Percentiles rank a stretch among this genome's conserved stretches.
phyloP scores from a whole-genome alignment of 371 early-diverging fungal genomes.

The Mortierella polycephala region DNA sequence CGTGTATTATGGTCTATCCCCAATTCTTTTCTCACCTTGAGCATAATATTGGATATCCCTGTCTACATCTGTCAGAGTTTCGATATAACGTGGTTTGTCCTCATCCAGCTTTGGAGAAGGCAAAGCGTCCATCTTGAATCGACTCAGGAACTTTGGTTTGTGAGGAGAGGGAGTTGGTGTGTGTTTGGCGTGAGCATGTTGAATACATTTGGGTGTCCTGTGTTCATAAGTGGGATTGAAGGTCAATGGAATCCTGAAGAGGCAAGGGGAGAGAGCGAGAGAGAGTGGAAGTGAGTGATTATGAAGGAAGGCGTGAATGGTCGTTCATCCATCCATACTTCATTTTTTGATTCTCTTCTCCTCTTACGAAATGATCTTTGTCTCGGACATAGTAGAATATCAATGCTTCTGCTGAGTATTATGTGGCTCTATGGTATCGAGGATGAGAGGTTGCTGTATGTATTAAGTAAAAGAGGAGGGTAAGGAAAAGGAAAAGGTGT shows the following conservation, averaged over 20 bases:
- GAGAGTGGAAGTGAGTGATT: too few relatives aligned
- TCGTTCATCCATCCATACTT: too few relatives aligned
- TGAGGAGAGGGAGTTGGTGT: slow-evolving; percentile 5
- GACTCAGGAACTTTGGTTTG: slow-evolving; percentile 24
- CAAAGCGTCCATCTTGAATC: slow-evolving; percentile 12
- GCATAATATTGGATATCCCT: slow-evolving; percentile 52
- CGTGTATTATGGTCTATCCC: not conserved
- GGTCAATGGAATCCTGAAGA: slow-evolving; percentile 8
- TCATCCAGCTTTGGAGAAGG: not conserved
- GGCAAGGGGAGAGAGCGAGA: not conserved
- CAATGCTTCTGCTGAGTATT: not conserved
- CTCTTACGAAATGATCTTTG: slow-evolving; percentile 33
- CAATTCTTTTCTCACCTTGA: slow-evolving; percentile 18
- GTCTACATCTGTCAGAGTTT: slow-evolving; percentile 37
- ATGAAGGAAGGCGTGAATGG: too few relatives aligned
- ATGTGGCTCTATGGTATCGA: not conserved
- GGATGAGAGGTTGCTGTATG: too few relatives aligned
- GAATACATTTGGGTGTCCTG: slow-evolving; percentile 28
- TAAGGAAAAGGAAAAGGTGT: too few relatives aligned
- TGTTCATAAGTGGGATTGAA: slow-evolving; percentile 30
- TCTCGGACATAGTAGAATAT: slow-evolving; percentile 17
- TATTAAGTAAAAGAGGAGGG: too few relatives aligned
- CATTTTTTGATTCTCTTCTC: not conserved
- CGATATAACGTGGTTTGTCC: slow-evolving; percentile 17
- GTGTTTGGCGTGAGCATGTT: slow-evolving; percentile 25